Evolutionary conservation across 2,329 filamentous ascomycete genomes (phyloP).

Genomic region (Exutisphaerella laricina): DNA sequence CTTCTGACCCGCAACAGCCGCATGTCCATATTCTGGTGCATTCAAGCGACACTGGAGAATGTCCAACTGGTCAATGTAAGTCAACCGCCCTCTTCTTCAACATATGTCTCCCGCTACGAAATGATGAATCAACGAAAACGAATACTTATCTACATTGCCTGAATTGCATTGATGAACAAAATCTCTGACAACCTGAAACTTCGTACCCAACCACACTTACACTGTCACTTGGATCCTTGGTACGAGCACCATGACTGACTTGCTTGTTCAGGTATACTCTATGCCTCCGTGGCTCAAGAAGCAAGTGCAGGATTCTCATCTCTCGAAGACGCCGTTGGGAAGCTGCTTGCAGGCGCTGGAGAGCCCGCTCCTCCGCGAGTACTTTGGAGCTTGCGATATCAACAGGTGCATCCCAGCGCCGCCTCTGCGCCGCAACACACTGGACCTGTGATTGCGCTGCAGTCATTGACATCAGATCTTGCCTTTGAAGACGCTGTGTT

Average conservation of each 20-base stretch:
- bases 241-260: too few relatives aligned
- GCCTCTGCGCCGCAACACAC: slow-evolving; percentile 27
- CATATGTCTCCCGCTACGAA: too few relatives aligned
- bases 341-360: slow-evolving; percentile 38
- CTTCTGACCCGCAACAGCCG: slow-evolving; percentile 33
- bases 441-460: slow-evolving; percentile 38
- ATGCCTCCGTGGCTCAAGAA: slow-evolving; percentile 45
- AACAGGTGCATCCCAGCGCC: slow-evolving; percentile 33
- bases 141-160: slow-evolving; percentile 99
- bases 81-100: too few relatives aligned
- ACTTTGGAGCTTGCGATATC: slow-evolving; percentile 52
- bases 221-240: too few relatives aligned
- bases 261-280: slow-evolving; percentile 49
- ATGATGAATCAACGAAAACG: slow-evolving; percentile 75
- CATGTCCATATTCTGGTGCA: slow-evolving; percentile 64
- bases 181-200: slow-evolving; percentile 86
- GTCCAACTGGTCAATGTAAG: slow-evolving; percentile 85
- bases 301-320: slow-evolving; percentile 33
- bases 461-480: slow-evolving; percentile 57
- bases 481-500: slow-evolving; percentile 69
- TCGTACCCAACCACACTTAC: slow-evolving; percentile 29
- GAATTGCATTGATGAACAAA: slow-evolving; percentile 82
- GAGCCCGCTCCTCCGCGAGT: slow-evolving; percentile 35
- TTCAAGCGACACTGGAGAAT: slow-evolving; percentile 89
- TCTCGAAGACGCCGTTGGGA: slow-evolving; percentile 39